These are phyloP conservation scores for Albifimbria verrucaria DNA, from an alignment of 2,329 filamentous ascomycete species.

Conservation along the genomic window DNA sequence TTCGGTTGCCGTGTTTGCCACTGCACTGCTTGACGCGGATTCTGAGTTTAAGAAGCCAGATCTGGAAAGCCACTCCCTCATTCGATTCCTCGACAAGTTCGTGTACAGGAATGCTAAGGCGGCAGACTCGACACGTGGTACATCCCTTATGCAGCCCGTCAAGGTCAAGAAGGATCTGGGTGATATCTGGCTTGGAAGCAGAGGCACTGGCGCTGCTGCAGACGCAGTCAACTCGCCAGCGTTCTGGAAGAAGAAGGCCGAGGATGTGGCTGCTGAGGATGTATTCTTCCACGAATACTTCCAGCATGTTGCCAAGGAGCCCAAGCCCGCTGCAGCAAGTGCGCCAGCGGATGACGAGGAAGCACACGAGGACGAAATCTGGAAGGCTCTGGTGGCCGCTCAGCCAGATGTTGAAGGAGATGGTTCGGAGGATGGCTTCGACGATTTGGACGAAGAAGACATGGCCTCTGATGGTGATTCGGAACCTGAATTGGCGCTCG, in stretches of 20 bases:
- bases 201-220: constrained; percentile 32
- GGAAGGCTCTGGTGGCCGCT: constrained; percentile 83
- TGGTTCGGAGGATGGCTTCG: constrained; percentile 48
- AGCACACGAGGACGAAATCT: constrained; percentile 75
- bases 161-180: constrained; percentile 48
- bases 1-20: constrained; percentile 81
- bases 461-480: constrained; percentile 47
- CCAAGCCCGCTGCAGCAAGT: constrained; percentile 53
- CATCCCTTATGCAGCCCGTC: constrained; percentile 96
- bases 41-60: constrained; percentile 85
- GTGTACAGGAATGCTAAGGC: constrained; percentile 94
- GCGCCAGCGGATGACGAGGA: constrained; percentile 47
- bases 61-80: constrained; percentile 82
- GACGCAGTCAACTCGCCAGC: constrained; percentile 72
- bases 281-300: constrained; percentile 99
- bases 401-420: constrained; percentile 61
- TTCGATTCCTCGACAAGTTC: constrained; percentile 95
- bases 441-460: constrained; percentile 46
- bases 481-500: constrained; percentile 29
- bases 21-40: constrained; percentile 64
- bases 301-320: constrained; percentile 63
- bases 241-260: constrained; percentile 89
- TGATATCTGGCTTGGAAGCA: constrained; percentile 55
- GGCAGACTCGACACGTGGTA: constrained; percentile 64
- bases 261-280: constrained; percentile 85